Percentiles rank a stretch among this genome's conserved stretches.
Evolutionary conservation across 805 yeast species (phyloP).

Genomic region (Candida endomychidarum): DNA sequence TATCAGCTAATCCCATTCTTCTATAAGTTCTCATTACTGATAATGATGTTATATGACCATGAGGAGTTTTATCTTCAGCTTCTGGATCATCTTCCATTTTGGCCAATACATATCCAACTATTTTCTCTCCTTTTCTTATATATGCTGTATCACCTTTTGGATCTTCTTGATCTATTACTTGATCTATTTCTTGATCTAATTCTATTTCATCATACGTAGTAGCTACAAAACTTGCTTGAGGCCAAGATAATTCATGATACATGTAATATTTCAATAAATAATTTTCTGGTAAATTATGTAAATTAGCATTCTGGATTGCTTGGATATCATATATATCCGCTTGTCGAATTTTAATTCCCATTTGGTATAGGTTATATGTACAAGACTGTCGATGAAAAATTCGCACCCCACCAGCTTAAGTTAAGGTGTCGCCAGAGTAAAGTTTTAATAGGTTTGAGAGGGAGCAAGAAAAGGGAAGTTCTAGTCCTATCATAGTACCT

Average conservation of each 20-base stretch:
- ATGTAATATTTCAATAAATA: conserved; percentile 89
- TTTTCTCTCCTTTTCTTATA: conserved; percentile 65
- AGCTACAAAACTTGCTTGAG: conserved; percentile 95
- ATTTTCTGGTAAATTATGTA: conserved; percentile 92
- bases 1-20: conserved; percentile 92
- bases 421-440: no score
- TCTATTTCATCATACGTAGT: conserved; percentile 58
- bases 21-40: conserved; percentile 95
- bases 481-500: no score
- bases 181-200: conserved; percentile 27
- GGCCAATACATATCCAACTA: conserved; percentile 95
- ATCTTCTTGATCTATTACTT: conserved; percentile 22
- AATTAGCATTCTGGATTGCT: conserved; percentile 93
- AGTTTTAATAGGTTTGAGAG: no score
- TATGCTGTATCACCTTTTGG: conserved; percentile 66
- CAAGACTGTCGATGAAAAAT: conserved; percentile 4
- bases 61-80: conserved; percentile 68
- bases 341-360: conserved; percentile 86
- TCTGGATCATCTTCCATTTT: conserved; percentile 95
- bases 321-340: conserved; percentile 86
- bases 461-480: no score
- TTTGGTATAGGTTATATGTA: conserved; percentile 22
- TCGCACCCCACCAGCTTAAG: no score
- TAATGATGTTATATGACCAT: conserved; percentile 92
- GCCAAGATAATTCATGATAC: conserved; percentile 95